These are phyloP conservation scores for Colletotrichum graminicola DNA, from an alignment of 2,329 filamentous ascomycete genomes.

Conservation along the genomic window DNA sequence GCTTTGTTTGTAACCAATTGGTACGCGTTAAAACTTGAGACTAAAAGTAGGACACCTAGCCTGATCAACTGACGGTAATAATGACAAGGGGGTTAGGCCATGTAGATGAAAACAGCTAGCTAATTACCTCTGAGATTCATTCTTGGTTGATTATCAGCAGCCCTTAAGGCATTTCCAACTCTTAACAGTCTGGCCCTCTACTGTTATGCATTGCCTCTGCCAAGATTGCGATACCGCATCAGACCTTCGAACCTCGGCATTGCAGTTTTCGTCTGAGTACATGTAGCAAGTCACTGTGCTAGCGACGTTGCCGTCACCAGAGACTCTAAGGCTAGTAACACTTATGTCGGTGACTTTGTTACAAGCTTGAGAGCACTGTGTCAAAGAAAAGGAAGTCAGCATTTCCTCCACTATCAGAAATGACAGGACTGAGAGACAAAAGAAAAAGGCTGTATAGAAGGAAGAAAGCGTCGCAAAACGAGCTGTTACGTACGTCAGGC, in stretches of 20 bases:
- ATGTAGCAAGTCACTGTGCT: constrained; percentile 11
- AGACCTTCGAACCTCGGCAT: constrained; percentile 7
- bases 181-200: constrained; percentile 5
- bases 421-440: background rate
- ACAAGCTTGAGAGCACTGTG: background rate
- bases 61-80: background rate
- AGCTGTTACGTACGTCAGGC: background rate
- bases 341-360: background rate
- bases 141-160: background rate
- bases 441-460: no score
- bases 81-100: background rate
- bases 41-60: background rate
- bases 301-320: background rate
- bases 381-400: background rate
- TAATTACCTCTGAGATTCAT: no score
- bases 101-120: background rate
- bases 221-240: constrained; percentile 4
- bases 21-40: background rate
- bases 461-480: no score
- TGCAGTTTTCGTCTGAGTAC: constrained; percentile 5
- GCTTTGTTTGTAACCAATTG: background rate
- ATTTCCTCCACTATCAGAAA: no score
- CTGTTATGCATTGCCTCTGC: background rate
- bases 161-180: constrained; percentile 16
- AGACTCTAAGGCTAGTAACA: background rate